Base-by-base conservation (phyloP, 164 flowering plant species). In the Cinnamomum chago region DNA sequence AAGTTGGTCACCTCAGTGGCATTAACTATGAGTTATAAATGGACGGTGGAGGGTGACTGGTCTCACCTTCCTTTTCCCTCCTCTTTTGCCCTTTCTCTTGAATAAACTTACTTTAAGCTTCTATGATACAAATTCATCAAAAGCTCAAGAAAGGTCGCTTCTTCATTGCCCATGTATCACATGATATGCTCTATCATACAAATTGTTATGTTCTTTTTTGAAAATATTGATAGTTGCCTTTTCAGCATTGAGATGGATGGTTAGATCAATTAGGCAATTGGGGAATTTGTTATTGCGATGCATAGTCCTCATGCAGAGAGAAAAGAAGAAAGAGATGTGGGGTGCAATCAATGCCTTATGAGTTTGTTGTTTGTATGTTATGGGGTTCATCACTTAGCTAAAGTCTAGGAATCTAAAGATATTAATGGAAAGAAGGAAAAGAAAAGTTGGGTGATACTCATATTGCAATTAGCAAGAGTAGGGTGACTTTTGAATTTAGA, bases 171-270 rank as follows among this genome's bases (percentile, higher is more conserved):
- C 10, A 18, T 2, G 64, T 60, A 60, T 24, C 7, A 60, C 67
- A 64, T 64, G 67, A 9, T 23, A 11, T 23, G 23, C 22, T 60
- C 23, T 60, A 20, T 20, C 64, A 64, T 10, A 23, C 67, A 7
- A 64, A 25, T 64, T 64, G 67, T 24, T 24, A 9, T 64, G 27
- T 25, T 25, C 17, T 13, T 23, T 13, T 64, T 64, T 11, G 67
- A 64, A 64, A 64, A 64, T 64, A 25, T 64, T 64, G 13, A 64
- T 22, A 23, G 67, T 24, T 23, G 67, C 24, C 67, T 64, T 64
- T 23, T 64, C 30, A 72, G 23, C 28, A 30, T 40, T 72, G 67
- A 72, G 74, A 33, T 13, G n/a, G 74, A 35, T 72, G 20, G 67
- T 3, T 72, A 25, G 60, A 72, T 22, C 13, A 62, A 33, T 25